These are phyloP conservation scores for Tricladium varicosporioides DNA, from an alignment of 2,329 filamentous ascomycete genomes.

Conservation along the genomic window DNA sequence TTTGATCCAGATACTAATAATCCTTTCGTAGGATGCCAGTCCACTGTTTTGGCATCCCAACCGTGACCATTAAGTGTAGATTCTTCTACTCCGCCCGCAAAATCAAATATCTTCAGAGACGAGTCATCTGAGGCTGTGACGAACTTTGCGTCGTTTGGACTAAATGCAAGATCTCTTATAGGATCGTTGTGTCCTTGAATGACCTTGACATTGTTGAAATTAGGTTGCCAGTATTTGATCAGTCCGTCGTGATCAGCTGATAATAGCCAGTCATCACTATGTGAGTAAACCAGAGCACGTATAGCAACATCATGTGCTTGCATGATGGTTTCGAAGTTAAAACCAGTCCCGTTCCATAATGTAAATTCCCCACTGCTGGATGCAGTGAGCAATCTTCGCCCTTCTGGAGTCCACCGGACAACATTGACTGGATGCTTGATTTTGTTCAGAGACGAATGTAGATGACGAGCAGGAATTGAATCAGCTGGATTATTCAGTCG, in stretches of 20 bases:
- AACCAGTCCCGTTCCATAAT: slow-evolving; percentile 96
- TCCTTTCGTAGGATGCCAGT: slow-evolving; percentile 96
- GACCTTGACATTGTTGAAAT: slow-evolving; percentile 97
- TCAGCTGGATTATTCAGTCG: slow-evolving; percentile 74
- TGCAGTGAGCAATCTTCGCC: slow-evolving; percentile 83
- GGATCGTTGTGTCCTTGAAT: slow-evolving; percentile 89
- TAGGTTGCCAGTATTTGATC: slow-evolving; percentile 98
- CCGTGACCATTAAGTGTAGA: slow-evolving; percentile 86
- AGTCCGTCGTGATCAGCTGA: slow-evolving; percentile 93
- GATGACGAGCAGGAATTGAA: slow-evolving; percentile 87
- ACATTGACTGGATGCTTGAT: slow-evolving; percentile 97
- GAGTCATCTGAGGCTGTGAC: slow-evolving; percentile 95
- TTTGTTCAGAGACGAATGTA: slow-evolving; percentile 98
- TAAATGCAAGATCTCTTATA: slow-evolving; percentile 88
- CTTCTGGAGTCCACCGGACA: slow-evolving; percentile 96
- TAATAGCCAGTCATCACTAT: slow-evolving; percentile 95
- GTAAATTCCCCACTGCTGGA: slow-evolving; percentile 98
- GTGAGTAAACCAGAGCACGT: slow-evolving; percentile 80
- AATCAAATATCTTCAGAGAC: slow-evolving; percentile 93
- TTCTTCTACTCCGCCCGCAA: slow-evolving; percentile 81
- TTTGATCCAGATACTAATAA: slow-evolving; percentile 94
- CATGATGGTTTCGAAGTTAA: slow-evolving; percentile 99
- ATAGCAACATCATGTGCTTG: slow-evolving; percentile 92
- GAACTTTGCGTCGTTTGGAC: slow-evolving; percentile 92
- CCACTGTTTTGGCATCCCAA: slow-evolving; percentile 95